These are phyloP conservation scores for Aspergillus bridgeri DNA, from an alignment of 495 filamentous ascomycete genomes.

Conservation along the genomic window DNA sequence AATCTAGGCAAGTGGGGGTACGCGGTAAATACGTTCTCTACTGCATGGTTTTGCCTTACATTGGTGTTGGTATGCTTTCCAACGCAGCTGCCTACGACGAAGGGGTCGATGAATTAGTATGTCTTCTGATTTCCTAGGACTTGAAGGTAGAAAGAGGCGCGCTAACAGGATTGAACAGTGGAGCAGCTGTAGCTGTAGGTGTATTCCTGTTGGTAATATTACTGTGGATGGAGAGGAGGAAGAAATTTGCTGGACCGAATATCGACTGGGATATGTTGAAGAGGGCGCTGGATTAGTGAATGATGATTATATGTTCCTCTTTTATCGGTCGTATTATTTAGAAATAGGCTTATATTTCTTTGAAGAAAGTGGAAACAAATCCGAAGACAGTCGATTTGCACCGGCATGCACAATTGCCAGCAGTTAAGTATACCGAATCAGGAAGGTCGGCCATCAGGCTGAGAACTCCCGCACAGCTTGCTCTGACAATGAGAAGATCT, in stretches of 20 bases:
- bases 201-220: background rate
- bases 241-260: background rate
- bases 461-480: too few relatives aligned
- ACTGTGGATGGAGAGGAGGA: background rate
- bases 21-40: conserved; percentile 29
- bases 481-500: too few relatives aligned
- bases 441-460: too few relatives aligned
- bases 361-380: too few relatives aligned
- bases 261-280: background rate
- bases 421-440: too few relatives aligned
- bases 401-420: too few relatives aligned
- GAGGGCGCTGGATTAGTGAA: background rate
- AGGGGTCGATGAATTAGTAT: conserved; percentile 35
- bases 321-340: too few relatives aligned
- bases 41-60: conserved; percentile 24
- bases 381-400: too few relatives aligned
- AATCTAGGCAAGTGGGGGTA: conserved; percentile 27
- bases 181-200: background rate
- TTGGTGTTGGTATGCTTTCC: conserved; percentile 35
- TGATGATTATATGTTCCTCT: background rate
- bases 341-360: too few relatives aligned
- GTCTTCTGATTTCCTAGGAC: background rate
- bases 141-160: too few relatives aligned
- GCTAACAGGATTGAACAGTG: background rate
- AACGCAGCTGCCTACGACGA: conserved; percentile 20